A percentile compares a stretch with the other conserved stretches of the same genome.
phyloP scores from a whole-genome alignment of 345 rosid genomes.

The Corymbia maculata region DNA sequence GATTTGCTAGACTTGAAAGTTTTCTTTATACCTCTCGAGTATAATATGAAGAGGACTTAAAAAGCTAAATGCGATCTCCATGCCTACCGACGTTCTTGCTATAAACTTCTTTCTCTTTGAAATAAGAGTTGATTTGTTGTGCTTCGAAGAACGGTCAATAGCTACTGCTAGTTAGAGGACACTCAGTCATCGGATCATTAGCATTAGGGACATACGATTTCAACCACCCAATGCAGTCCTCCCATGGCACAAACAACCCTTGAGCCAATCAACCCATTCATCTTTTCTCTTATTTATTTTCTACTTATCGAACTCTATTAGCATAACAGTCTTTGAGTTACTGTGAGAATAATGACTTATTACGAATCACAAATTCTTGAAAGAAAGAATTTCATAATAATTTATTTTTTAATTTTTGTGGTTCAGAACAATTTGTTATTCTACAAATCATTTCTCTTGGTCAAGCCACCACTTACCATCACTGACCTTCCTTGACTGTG shows the following conservation, averaged over 20 bases:
- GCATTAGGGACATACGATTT: not conserved
- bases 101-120: too few relatives aligned
- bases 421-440: too few relatives aligned
- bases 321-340: too few relatives aligned
- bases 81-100: not conserved
- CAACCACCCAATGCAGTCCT: not conserved
- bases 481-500: not conserved
- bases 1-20: too few relatives aligned
- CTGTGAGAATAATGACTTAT: too few relatives aligned
- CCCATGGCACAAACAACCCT: not conserved
- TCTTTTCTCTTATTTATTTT: not conserved
- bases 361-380: too few relatives aligned
- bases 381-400: too few relatives aligned
- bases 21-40: too few relatives aligned
- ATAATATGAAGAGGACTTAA: not conserved
- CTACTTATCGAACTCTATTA: not conserved
- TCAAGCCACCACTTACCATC: not conserved
- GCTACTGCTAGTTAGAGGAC: not conserved
- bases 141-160: fast-evolving
- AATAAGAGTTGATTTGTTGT: not conserved
- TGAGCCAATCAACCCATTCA: not conserved
- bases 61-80: not conserved
- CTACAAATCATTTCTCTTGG: too few relatives aligned
- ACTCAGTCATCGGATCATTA: not conserved
- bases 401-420: too few relatives aligned